Percentiles rank a stretch among this genome's conserved stretches.
These are phyloP conservation scores for Paramecium octaurelia DNA, from an alignment of 73 alveolate species.

Conservation along the genomic window DNA sequence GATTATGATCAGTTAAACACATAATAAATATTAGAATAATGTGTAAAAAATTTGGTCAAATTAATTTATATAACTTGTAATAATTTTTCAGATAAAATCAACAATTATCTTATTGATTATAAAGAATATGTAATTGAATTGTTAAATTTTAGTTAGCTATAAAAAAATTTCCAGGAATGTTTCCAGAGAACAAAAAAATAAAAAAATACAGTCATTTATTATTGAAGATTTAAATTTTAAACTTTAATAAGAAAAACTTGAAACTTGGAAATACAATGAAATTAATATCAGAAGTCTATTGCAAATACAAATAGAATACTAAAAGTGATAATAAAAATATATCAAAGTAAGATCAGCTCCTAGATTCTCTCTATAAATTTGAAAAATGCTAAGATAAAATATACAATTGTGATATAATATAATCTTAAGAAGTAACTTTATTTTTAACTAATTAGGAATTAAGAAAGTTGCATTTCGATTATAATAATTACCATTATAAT, in stretches of 20 bases:
- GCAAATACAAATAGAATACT: conserved; percentile 23
- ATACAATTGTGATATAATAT: not conserved
- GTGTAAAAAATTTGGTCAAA: conserved; percentile 39
- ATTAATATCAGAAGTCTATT: conserved; percentile 55
- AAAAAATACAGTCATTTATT: conserved; percentile 47
- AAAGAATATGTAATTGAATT: conserved; percentile 44
- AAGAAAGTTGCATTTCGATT: conserved; percentile 47
- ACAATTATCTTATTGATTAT: conserved; percentile 42
- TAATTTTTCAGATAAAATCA: conserved; percentile 56
- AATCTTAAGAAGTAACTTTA: not conserved
- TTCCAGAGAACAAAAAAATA: conserved; percentile 45
- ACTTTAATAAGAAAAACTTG: conserved; percentile 45
- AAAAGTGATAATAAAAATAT: not conserved
- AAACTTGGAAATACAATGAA: conserved; percentile 54
- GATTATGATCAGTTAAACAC: not conserved
- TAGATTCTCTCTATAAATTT: conserved; percentile 44
- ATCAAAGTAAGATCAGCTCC: conserved; percentile 9
- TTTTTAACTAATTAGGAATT: not conserved
- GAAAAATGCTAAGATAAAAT: conserved; percentile 40
- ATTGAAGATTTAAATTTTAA: conserved; percentile 26
- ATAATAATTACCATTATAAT: conserved; percentile 54
- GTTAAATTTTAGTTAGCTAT: not conserved
- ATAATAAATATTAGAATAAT: conserved; percentile 3
- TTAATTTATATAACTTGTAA: conserved; percentile 56
- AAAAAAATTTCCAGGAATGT: conserved; percentile 31